Evolutionary conservation across 2,329 filamentous ascomycete species (phyloP).

Genomic region (Colletotrichum sp.): DNA sequence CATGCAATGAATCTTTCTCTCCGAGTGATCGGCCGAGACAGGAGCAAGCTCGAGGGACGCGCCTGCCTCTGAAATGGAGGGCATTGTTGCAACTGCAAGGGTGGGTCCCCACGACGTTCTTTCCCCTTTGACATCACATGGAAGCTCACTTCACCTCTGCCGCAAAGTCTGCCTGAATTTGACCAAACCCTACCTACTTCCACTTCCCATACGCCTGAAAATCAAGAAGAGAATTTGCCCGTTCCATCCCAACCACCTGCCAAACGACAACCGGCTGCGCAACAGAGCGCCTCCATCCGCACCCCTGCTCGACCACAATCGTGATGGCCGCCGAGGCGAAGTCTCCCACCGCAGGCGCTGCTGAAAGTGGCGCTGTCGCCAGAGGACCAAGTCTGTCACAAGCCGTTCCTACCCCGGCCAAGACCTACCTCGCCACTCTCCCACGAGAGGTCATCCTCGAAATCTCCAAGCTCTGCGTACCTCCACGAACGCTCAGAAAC

Average conservation of each 20-base stretch:
- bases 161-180: background rate
- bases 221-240: background rate
- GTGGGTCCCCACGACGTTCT: background rate
- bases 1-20: background rate
- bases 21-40: background rate
- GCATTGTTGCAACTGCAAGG: background rate
- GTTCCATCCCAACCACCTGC: background rate
- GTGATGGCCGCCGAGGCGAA: background rate
- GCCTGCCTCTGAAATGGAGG: background rate
- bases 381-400: rapidly evolving
- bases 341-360: background rate
- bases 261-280: background rate
- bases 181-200: background rate
- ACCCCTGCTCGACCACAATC: background rate
- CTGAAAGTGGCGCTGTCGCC: background rate
- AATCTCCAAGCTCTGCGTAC: background rate
- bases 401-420: background rate
- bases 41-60: background rate
- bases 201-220: background rate
- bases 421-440: background rate
- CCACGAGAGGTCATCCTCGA: background rate
- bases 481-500: background rate
- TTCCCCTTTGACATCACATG: background rate
- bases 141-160: background rate
- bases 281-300: background rate